phyloP scores from a whole-genome alignment of 1,284 basidiomycete genomes.

The Ustilago curta region DNA sequence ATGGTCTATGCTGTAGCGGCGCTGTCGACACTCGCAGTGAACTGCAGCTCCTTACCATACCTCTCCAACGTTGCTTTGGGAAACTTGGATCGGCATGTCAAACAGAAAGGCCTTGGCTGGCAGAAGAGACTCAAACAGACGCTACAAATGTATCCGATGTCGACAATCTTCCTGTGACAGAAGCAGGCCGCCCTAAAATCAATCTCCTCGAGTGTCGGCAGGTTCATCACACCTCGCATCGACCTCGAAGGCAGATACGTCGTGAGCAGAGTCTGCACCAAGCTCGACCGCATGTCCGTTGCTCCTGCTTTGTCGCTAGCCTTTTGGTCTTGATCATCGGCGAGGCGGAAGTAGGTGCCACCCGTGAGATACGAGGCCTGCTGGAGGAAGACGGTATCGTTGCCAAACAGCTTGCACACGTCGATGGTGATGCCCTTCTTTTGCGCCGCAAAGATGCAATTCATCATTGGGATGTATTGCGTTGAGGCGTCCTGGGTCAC shows the following conservation, averaged over 20 bases:
- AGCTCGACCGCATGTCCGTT: constrained; percentile 37
- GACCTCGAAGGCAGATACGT: constrained; percentile 69
- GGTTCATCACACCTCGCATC: constrained; percentile 81
- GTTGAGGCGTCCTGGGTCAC: constrained; percentile 88
- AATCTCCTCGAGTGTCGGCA: constrained; percentile 91
- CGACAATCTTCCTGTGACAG: constrained; percentile 96
- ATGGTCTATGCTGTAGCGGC: not conserved
- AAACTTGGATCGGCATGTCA: constrained; percentile 50
- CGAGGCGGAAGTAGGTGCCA: constrained; percentile 88
- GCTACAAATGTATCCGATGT: constrained; percentile 92
- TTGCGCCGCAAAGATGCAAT: constrained; percentile 98
- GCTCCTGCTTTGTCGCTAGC: constrained; percentile 43
- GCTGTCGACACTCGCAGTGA: constrained; percentile 3
- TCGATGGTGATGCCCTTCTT: constrained; percentile 96
- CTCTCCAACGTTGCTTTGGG: constrained; percentile 32
- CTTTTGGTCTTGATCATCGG: constrained; percentile 87
- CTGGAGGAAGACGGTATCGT: constrained; percentile 94
- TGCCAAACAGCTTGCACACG: constrained; percentile 89
- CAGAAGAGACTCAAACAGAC: constrained; percentile 65
- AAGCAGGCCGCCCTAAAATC: constrained; percentile 98
- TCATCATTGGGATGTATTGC: constrained; percentile 97
- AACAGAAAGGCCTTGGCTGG: constrained; percentile 37
- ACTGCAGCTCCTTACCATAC: constrained; percentile 33
- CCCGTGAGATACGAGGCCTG: constrained; percentile 95
- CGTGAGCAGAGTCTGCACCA: constrained; percentile 62